Conservation (phyloP, 1,284 basidiomycete species). For the Anthracocystis panici-leucophaei region DNA sequence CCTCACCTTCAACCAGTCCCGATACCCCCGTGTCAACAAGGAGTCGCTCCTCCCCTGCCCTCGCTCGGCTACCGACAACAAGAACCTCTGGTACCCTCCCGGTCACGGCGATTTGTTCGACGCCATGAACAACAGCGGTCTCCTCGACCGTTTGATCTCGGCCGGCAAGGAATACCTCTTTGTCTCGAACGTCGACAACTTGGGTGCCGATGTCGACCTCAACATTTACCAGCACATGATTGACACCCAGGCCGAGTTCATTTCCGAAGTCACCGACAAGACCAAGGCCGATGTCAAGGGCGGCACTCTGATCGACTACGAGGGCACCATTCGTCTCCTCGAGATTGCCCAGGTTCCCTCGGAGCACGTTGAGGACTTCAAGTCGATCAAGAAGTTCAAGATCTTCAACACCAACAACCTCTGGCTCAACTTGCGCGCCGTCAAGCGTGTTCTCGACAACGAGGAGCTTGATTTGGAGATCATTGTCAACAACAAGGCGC, state of each 20-base stretch:
- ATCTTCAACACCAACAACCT: constrained; percentile 85
- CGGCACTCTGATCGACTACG: constrained; percentile 94
- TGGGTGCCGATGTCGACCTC: constrained; percentile 90
- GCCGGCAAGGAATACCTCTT: constrained; percentile 99
- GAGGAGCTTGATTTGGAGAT: constrained; percentile 86
- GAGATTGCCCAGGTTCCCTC: constrained; percentile 99
- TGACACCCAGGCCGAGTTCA: constrained; percentile 70
- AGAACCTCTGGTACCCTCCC: constrained; percentile 92
- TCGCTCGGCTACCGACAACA: constrained; percentile 86
- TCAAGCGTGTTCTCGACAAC: constrained; percentile 93
- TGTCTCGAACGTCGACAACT: constrained; percentile 98
- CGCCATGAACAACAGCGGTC: constrained; percentile 91
- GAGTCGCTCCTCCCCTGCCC: constrained; percentile 92
- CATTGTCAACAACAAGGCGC: constrained; percentile 89
- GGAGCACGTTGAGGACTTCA: constrained; percentile 98
- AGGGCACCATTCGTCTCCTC: constrained; percentile 90
- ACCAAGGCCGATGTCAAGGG: constrained; percentile 99
- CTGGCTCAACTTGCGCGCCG: constrained; percentile 89
- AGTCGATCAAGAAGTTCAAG: constrained; percentile 77
- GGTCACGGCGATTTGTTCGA: constrained; percentile 99
- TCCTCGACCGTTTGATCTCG: constrained; percentile 91
- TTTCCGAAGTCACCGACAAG: constrained; percentile 89
- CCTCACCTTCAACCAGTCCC: constrained; percentile 90
- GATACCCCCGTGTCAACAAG: constrained; percentile 97
- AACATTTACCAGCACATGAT: constrained; percentile 74